Conservation (phyloP, 192 early-diverging fungal species). For the Globomyces pollinis-pini region DNA sequence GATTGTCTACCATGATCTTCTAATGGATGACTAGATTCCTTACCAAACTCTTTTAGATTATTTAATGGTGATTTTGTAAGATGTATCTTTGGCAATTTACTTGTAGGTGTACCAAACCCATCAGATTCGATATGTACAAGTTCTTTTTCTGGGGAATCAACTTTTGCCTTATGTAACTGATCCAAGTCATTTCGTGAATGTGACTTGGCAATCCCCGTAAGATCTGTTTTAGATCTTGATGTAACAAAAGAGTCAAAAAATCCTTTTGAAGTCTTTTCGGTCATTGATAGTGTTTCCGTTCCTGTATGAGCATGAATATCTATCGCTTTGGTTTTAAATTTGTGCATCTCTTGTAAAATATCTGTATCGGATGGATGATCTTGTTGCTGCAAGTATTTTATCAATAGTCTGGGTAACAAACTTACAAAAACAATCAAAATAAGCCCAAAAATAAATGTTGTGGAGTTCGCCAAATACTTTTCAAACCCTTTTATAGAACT, state of each 20-base stretch:
- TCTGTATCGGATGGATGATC: conserved; percentile 37
- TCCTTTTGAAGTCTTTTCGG: too few species aligned
- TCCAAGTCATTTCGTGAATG: too few species aligned
- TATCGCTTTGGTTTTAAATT: conserved; percentile 8
- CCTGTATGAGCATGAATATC: not conserved
- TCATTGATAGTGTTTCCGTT: too few species aligned
- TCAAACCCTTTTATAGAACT: conserved; percentile 66
- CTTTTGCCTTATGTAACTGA: too few species aligned
- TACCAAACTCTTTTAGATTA: too few species aligned
- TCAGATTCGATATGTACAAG: not conserved
- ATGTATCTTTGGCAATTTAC: not conserved
- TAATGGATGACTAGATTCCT: too few species aligned
- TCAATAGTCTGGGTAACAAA: conserved; percentile 60
- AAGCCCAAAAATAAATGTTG: conserved; percentile 69
- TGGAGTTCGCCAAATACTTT: conserved; percentile 49
- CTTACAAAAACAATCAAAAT: conserved; percentile 61
- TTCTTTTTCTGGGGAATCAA: not conserved
- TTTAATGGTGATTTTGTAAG: too few species aligned
- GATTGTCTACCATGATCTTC: not conserved
- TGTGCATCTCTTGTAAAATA: conserved; percentile 37
- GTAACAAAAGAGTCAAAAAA: too few species aligned
- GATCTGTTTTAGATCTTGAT: too few species aligned
- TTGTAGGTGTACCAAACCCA: not conserved
- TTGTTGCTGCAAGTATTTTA: conserved; percentile 51
- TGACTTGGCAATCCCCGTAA: too few species aligned